These are phyloP conservation scores for Galerina sulciceps DNA, from an alignment of 768 basidiomycete species.

Conservation along the genomic window DNA sequence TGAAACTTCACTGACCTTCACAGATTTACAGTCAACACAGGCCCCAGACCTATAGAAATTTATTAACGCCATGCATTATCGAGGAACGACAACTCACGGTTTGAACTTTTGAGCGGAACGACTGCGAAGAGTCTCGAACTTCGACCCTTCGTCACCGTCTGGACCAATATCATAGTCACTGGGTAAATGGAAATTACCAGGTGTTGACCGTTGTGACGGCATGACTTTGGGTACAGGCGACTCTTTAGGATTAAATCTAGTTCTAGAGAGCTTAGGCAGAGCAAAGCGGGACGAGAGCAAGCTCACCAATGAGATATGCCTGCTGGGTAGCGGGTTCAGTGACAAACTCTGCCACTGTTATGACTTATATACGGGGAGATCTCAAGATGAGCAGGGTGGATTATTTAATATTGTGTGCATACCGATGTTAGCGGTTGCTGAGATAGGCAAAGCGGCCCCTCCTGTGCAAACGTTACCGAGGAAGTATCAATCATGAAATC, in stretches of 20 bases:
- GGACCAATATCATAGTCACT: constrained; percentile 20
- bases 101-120: constrained; percentile 15
- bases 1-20: constrained; percentile 42
- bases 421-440: constrained; percentile 16
- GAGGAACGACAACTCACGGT: constrained; percentile 15
- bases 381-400: too few relatives aligned
- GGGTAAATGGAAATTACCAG: constrained; percentile 14
- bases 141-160: constrained; percentile 13
- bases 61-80: background rate
- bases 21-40: constrained; percentile 61
- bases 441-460: constrained; percentile 5
- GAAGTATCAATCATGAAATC: constrained; percentile 1
- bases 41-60: constrained; percentile 47
- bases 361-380: too few relatives aligned
- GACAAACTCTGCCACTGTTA: too few relatives aligned
- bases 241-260: too few relatives aligned
- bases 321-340: too few relatives aligned
- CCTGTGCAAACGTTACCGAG: constrained; percentile 2
- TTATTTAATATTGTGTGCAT: constrained; percentile 1
- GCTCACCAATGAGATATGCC: too few relatives aligned
- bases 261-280: too few relatives aligned
- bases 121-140: constrained; percentile 4
- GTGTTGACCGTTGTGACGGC: constrained; percentile 15
- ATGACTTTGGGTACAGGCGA: constrained; percentile 1
- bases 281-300: too few relatives aligned